Conservation (phyloP, 129 eudicot species). For the Flaveria linearis region DNA sequence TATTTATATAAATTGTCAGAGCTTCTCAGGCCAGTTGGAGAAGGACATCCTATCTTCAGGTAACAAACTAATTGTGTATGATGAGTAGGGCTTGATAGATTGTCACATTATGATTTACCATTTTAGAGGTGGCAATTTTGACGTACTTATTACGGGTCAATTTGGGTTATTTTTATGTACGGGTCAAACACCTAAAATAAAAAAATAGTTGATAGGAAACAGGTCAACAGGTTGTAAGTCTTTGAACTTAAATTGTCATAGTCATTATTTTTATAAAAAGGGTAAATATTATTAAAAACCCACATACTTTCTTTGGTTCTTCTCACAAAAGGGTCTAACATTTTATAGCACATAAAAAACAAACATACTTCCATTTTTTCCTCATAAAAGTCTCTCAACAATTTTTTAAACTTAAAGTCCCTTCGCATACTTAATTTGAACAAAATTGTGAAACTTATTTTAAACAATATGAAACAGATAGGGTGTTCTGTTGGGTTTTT, state of each 20-base stretch:
- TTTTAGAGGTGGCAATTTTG: neutral
- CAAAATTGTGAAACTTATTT: too few relatives aligned
- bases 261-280: neutral
- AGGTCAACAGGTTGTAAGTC: neutral
- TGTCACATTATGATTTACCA: neutral
- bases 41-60: slow-evolving; percentile 84
- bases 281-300: too few relatives aligned
- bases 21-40: slow-evolving; percentile 91
- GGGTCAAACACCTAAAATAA: neutral
- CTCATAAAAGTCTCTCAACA: too few relatives aligned
- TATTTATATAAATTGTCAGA: slow-evolving; percentile 51
- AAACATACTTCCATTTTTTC: too few relatives aligned
- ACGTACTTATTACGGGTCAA: neutral
- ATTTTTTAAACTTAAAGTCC: too few relatives aligned
- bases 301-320: too few relatives aligned
- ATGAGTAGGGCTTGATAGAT: neutral
- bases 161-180: neutral
- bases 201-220: neutral
- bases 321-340: too few relatives aligned
- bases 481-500: too few relatives aligned
- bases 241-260: neutral
- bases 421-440: too few relatives aligned
- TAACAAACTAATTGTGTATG: slow-evolving; percentile 30
- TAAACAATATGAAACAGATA: too few relatives aligned
- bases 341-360: too few relatives aligned